Base-by-base conservation (phyloP, 169 alveolate genomes). In the Cystoisospora suis region DNA sequence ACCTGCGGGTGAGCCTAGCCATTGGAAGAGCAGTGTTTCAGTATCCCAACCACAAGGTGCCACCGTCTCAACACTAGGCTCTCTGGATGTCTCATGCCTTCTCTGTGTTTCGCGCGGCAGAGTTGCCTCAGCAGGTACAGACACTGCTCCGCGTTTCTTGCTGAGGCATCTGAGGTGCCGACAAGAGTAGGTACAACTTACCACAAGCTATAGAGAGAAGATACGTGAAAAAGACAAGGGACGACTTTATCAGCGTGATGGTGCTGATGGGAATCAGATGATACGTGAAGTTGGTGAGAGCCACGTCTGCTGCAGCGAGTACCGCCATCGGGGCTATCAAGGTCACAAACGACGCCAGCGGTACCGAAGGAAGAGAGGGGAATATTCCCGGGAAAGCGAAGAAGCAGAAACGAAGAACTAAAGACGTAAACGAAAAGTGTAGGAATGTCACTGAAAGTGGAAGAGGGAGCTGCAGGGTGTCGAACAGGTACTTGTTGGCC, bases 171-270 rank as follows among this genome's bases (percentile, higher is more conserved):
- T n/a, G n/a, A n/a, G n/a, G n/a, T n/a, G 27, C 6, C 36, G 36
- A 44, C 53, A 27, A n/a, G 5, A 23, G 58, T 53, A 45, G 34
- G 44, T 69, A 59, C 44, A 9, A 87, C 87, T 87, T 69, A 87
- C 92, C 89, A 40, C 27, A 75, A 9, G 44, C 42, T 36, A 87
- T 46, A 6, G 88, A 69, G 23, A 87, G 65, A 27, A 87, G 65
- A 32, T 87, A 87, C 34, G 87, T 87, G 75, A 46, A 61, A 27
- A 87, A 42, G 58, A 87, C 87, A 12, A 45, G 42, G n/a, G 92
- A 69, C 38, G 92, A 87, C 75, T 87, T 87, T 34, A 87, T 42
- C 44, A 87, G 75, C 58, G 92, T 87, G n/a, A 87, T 20, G 23
- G 88, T 72, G 46, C 75, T 44, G 36, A 87, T 38, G 42, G 92